Evolutionary conservation across 2,329 filamentous ascomycete species (phyloP).

Genomic region (Penicillium paneum): DNA sequence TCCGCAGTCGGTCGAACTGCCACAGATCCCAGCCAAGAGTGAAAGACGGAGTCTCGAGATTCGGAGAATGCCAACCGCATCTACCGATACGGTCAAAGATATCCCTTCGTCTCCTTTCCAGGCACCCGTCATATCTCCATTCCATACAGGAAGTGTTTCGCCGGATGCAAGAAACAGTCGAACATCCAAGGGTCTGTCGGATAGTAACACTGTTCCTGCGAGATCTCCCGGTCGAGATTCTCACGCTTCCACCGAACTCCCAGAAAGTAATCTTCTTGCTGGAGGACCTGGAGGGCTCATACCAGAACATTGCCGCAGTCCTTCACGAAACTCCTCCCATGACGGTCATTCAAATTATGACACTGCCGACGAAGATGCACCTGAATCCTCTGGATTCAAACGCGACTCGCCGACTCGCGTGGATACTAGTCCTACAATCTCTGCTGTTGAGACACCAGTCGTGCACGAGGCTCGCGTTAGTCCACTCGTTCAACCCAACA

Average conservation of each 20-base stretch:
- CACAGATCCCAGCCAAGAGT: neutral
- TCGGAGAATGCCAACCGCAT: neutral
- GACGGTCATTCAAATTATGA: constrained; percentile 30
- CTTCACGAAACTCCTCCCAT: constrained; percentile 17
- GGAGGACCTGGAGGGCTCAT: neutral
- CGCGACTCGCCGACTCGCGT: neutral
- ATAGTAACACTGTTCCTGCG: neutral
- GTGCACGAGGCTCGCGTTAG: neutral
- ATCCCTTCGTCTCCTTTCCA: neutral
- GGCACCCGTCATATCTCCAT: constrained; percentile 1
- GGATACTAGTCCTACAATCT: neutral
- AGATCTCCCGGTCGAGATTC: constrained; percentile 1
- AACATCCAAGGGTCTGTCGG: constrained; percentile 1
- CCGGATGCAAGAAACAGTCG: neutral
- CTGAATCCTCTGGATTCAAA: constrained; percentile 11
- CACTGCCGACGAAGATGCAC: constrained; percentile 31
- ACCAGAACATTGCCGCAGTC: constrained; percentile 11
- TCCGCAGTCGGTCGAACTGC: neutral
- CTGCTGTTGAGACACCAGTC: neutral
- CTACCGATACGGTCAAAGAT: neutral
- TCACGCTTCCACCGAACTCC: neutral
- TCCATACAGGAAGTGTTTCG: constrained; percentile 7
- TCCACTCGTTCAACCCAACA: neutral
- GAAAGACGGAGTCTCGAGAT: constrained; percentile 4
- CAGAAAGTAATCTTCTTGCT: neutral